These are phyloP conservation scores for Calonectria montana DNA, from an alignment of 2,329 filamentous ascomycete species.

Conservation along the genomic window DNA sequence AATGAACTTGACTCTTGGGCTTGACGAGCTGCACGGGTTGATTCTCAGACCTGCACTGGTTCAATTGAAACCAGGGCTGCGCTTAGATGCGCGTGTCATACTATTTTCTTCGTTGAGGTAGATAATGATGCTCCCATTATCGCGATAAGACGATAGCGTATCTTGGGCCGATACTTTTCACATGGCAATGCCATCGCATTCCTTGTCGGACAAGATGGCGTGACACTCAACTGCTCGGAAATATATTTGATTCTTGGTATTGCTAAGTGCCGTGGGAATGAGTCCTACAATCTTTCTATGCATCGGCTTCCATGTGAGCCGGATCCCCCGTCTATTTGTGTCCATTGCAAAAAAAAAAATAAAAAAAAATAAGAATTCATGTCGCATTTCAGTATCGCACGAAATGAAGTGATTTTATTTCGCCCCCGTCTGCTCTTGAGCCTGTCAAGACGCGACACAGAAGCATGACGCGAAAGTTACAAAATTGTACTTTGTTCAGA, in stretches of 20 bases:
- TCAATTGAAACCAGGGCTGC: too few relatives aligned
- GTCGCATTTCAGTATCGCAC: constrained; percentile 16
- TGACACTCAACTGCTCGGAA: not conserved
- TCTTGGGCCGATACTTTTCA: not conserved
- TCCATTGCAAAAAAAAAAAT: not conserved
- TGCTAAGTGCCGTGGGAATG: not conserved
- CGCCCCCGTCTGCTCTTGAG: not conserved
- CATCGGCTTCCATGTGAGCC: not conserved
- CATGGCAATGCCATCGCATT: not conserved
- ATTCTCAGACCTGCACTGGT: too few relatives aligned
- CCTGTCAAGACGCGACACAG: constrained; percentile 16
- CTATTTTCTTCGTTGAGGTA: too few relatives aligned
- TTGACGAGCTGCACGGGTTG: too few relatives aligned
- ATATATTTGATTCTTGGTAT: not conserved
- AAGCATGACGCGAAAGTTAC: constrained; percentile 8
- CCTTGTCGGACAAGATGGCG: not conserved
- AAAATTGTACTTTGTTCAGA: constrained; percentile 11
- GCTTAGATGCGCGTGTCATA: too few relatives aligned
- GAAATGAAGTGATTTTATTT: constrained; percentile 4
- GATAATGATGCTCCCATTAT: too few relatives aligned
- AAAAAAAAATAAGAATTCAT: constrained; percentile 7
- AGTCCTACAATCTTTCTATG: constrained; percentile 11
- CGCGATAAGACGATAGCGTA: too few relatives aligned
- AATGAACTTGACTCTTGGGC: too few relatives aligned
- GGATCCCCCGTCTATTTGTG: constrained; percentile 11